A percentile compares a stretch with the other conserved stretches of the same genome.
Evolutionary conservation across 352 stramenopile species (phyloP).

Genomic region (Phytopythium mirpurense): DNA sequence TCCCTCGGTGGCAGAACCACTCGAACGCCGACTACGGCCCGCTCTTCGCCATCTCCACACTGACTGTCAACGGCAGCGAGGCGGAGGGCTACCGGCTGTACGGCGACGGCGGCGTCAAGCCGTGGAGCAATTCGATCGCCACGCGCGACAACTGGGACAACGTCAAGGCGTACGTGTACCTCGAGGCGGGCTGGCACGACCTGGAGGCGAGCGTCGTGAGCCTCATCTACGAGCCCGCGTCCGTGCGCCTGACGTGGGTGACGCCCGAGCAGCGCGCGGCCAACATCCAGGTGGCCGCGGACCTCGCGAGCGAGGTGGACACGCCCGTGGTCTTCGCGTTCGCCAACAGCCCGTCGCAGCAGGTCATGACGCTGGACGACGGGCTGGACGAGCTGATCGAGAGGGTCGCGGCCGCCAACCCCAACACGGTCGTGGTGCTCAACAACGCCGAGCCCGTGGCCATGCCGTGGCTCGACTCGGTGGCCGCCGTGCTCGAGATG

Average conservation of each 20-base stretch:
- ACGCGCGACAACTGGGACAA: slow-evolving; percentile 27
- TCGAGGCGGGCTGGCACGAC: slow-evolving; percentile 22
- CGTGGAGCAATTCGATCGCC: slow-evolving; percentile 26
- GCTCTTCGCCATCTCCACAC: slow-evolving; percentile 13
- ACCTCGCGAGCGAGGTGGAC: slow-evolving; percentile 23
- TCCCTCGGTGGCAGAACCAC: slow-evolving; percentile 25
- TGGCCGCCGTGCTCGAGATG: slow-evolving; percentile 26
- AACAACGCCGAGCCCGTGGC: slow-evolving; percentile 24
- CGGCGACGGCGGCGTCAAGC: slow-evolving; percentile 21
- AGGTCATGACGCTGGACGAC: slow-evolving; percentile 20
- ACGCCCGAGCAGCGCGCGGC: slow-evolving; percentile 19
- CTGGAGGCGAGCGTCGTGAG: slow-evolving; percentile 19
- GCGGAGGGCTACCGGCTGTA: slow-evolving; percentile 20
- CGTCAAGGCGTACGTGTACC: slow-evolving; percentile 25
- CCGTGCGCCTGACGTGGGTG: slow-evolving; percentile 24
- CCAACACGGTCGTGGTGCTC: slow-evolving; percentile 30
- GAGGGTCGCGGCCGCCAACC: slow-evolving; percentile 21
- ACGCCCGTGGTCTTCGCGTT: slow-evolving; percentile 28
- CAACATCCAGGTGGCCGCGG: slow-evolving; percentile 25
- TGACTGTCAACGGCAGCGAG: slow-evolving; percentile 19
- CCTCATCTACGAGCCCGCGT: slow-evolving; percentile 21
- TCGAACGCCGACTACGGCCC: slow-evolving; percentile 18
- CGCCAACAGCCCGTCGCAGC: slow-evolving; percentile 20
- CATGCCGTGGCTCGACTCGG: slow-evolving; percentile 25
- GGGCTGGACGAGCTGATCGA: slow-evolving; percentile 21